Percentiles rank a stretch among this genome's conserved stretches.
Evolutionary conservation across 306 rosid genomes (phyloP).

Genomic region (Mucuna pruriens): DNA sequence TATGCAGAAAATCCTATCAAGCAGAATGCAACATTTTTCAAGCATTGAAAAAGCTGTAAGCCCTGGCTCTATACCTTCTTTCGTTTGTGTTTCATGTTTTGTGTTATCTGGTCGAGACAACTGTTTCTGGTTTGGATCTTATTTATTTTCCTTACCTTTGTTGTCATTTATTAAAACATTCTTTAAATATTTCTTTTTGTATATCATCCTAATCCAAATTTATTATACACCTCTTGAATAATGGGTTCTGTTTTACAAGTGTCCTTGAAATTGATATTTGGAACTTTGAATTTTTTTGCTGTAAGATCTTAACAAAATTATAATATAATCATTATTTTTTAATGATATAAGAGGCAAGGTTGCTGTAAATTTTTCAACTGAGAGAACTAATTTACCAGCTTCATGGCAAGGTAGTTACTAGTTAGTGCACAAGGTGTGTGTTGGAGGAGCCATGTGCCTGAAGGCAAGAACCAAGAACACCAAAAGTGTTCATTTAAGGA

Average conservation of each 20-base stretch:
- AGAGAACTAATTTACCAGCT: constrained; percentile 21
- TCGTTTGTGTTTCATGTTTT: constrained; percentile 23
- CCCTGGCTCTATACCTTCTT: constrained; percentile 12
- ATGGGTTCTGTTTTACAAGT: constrained; percentile 11
- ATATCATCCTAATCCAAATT: constrained; percentile 21
- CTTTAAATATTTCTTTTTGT: constrained; percentile 10
- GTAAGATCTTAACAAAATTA: not conserved
- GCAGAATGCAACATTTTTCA: constrained; percentile 86
- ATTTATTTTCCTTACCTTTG: constrained; percentile 27
- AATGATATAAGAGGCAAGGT: constrained; percentile 14
- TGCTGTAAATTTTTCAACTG: not conserved
- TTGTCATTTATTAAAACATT: constrained; percentile 10
- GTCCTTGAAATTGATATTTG: constrained; percentile 13
- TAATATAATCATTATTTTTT: not conserved
- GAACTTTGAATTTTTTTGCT: not conserved
- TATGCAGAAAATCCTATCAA: constrained; percentile 93
- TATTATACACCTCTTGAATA: constrained; percentile 33
- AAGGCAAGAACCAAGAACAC: constrained; percentile 24
- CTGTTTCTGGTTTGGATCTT: constrained; percentile 21
- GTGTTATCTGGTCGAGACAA: not conserved
- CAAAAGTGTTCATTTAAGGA: not conserved
- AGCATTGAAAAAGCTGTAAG: constrained; percentile 88
- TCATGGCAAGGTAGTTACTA: not conserved
- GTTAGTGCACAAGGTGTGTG: not conserved
- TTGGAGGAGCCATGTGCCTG: not conserved